These are phyloP conservation scores for Chlorella sp. DNA, from an alignment of 139 green algal genomes.

Conservation along the genomic window DNA sequence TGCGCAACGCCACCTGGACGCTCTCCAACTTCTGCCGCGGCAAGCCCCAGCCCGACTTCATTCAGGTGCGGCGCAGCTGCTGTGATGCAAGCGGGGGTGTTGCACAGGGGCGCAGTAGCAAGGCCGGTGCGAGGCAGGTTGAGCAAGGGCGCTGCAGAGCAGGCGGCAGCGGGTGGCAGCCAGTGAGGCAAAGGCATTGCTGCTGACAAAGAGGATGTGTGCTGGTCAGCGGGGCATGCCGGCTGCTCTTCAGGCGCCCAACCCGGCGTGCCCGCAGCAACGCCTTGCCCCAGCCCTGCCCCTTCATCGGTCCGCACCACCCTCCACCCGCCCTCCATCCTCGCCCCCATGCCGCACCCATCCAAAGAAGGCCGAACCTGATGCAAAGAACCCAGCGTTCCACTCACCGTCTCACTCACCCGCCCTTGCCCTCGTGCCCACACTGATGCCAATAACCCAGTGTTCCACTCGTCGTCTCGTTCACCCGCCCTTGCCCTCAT, in stretches of 20 bases:
- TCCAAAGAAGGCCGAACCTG: no score
- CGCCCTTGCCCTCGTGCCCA: neutral
- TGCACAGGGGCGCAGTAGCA: neutral
- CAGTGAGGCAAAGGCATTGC: neutral
- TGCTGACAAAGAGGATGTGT: no score
- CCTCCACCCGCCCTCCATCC: no score
- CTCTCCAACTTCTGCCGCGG: conserved; percentile 99
- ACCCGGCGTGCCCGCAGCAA: neutral
- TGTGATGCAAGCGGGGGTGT: neutral
- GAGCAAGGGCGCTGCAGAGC: neutral
- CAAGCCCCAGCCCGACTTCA: conserved; percentile 81
- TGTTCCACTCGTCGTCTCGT: no score
- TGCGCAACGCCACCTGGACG: conserved; percentile 99
- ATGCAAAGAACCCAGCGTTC: no score
- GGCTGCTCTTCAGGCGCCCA: no score
- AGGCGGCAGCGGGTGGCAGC: neutral
- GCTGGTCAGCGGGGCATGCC: no score
- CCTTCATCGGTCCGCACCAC: no score
- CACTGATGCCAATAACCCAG: neutral
- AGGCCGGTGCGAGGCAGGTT: neutral
- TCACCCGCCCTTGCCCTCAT: no score
- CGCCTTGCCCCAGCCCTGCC: no score
- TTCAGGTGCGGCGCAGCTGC: neutral
- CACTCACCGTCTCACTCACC: neutral
- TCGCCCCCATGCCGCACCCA: no score